Percentiles rank a stretch among this genome's conserved stretches.
These are phyloP conservation scores for Oryza officinalis DNA, from an alignment of 176 grass and related monocot genomes.

Conservation along the genomic window DNA sequence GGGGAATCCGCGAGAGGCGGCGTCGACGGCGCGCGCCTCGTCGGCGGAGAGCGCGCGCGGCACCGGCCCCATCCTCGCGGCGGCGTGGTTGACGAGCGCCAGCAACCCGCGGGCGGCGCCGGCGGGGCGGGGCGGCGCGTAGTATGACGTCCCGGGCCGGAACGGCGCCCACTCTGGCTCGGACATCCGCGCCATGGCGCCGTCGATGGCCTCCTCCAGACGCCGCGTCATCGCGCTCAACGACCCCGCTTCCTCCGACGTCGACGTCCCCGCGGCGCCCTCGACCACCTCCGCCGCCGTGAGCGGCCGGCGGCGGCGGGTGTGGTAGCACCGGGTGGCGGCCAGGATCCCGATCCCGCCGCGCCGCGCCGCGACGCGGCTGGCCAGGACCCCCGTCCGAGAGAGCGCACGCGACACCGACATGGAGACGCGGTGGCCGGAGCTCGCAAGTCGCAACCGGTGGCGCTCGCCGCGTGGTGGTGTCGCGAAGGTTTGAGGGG, in stretches of 20 bases:
- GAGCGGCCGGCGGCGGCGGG: conserved; percentile 31
- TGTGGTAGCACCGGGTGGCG: background rate
- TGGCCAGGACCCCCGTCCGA: conserved; percentile 4
- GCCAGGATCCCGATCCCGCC: background rate
- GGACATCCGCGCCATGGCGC: conserved; percentile 46
- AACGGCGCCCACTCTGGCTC: conserved; percentile 60
- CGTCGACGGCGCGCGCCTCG: conserved; percentile 46
- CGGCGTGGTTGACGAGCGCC: conserved; percentile 3
- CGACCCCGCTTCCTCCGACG: background rate
- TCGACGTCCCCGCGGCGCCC: conserved; percentile 16
- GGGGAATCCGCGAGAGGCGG: conserved; percentile 45
- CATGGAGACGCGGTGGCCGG: background rate
- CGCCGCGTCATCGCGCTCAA: background rate
- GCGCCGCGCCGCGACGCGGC: conserved; percentile 14
- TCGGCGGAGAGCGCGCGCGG: conserved; percentile 30
- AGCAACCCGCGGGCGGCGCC: conserved; percentile 32
- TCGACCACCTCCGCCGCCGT: conserved; percentile 14
- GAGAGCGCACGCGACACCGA: conserved; percentile 15
- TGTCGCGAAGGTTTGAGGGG: conserved; percentile 17
- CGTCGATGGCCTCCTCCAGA: conserved; percentile 57
- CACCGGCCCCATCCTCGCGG: background rate
- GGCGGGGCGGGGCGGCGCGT: conserved; percentile 43
- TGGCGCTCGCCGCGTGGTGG: conserved; percentile 19
- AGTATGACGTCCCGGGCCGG: conserved; percentile 62
- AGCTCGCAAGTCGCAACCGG: background rate